These are phyloP conservation scores for Penicillium coprophilum DNA, from an alignment of 495 filamentous ascomycete genomes.

Conservation along the genomic window DNA sequence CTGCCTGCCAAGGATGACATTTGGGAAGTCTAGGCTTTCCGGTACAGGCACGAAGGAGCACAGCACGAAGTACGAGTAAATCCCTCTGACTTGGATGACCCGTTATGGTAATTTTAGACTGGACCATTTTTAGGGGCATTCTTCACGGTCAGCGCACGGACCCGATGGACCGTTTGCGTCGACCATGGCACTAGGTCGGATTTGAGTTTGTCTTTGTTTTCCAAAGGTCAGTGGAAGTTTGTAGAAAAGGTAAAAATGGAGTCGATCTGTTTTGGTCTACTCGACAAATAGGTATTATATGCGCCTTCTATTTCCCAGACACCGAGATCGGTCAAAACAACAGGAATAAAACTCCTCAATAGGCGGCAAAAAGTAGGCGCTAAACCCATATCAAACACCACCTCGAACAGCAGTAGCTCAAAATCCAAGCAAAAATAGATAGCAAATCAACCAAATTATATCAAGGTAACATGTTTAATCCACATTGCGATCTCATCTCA, in stretches of 20 bases:
- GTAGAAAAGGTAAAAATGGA: too few species aligned
- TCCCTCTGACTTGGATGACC: too few species aligned
- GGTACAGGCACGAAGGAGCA: too few species aligned
- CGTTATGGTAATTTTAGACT: neutral
- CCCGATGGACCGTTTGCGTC: neutral
- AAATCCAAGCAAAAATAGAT: slow-evolving; percentile 5
- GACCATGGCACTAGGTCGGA: too few species aligned
- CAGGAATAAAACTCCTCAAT: slow-evolving; percentile 4
- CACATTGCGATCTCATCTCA: slow-evolving; percentile 36
- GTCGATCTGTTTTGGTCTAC: too few species aligned
- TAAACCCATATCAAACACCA: slow-evolving; percentile 31
- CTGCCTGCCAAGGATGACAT: neutral
- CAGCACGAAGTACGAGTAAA: too few species aligned
- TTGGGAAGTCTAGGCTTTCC: neutral
- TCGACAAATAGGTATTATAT: neutral
- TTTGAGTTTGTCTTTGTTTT: too few species aligned
- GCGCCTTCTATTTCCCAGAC: slow-evolving; percentile 11
- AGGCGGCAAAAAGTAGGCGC: slow-evolving; percentile 35
- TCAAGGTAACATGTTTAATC: slow-evolving; percentile 17
- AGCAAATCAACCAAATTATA: slow-evolving; percentile 10
- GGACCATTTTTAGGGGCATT: neutral
- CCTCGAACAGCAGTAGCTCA: slow-evolving; percentile 2
- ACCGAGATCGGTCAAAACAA: slow-evolving; percentile 13
- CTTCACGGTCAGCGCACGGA: neutral
- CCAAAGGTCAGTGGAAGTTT: too few species aligned